Evolutionary conservation across 257 asterid genomes (phyloP).

Genomic region (Linaria vulgaris): DNA sequence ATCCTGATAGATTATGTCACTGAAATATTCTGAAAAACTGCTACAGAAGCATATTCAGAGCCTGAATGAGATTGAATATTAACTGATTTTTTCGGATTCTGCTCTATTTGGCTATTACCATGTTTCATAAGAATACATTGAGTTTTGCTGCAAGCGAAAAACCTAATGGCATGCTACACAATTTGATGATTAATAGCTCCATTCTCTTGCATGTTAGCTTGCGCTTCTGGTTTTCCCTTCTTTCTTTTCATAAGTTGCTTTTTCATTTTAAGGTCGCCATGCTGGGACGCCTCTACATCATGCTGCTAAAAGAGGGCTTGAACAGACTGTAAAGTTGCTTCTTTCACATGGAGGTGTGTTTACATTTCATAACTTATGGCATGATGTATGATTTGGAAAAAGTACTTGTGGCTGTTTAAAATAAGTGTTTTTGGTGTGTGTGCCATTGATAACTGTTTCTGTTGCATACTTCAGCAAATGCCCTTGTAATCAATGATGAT

Average conservation of each 20-base stretch:
- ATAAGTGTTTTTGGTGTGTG: neutral
- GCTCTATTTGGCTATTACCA: no score
- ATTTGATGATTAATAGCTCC: no score
- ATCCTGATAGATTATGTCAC: no score
- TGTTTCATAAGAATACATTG: no score
- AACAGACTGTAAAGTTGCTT: slow-evolving; percentile 84
- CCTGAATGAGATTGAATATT: no score
- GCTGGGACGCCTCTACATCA: slow-evolving; percentile 97
- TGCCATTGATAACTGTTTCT: slow-evolving; percentile 14
- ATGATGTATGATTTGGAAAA: slow-evolving; percentile 22
- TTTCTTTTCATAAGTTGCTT: neutral
- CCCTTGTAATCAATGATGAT: slow-evolving; percentile 77
- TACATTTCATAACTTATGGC: neutral
- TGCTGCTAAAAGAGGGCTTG: slow-evolving; percentile 97
- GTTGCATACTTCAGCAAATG: slow-evolving; percentile 64
- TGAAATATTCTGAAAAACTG: no score
- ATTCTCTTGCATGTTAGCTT: no score
- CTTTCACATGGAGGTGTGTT: slow-evolving; percentile 81
- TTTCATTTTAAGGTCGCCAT: slow-evolving; percentile 58
- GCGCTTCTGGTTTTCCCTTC: neutral
- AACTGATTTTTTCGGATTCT: no score
- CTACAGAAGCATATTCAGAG: no score
- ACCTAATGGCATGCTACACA: no score
- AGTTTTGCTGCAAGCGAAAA: no score
- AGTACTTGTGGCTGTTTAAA: neutral